Evolutionary conservation across 257 asterid genomes (phyloP), one percentile per base, ranked within the genome.

Genomic region (Solanum megistacrolobum): DNA sequence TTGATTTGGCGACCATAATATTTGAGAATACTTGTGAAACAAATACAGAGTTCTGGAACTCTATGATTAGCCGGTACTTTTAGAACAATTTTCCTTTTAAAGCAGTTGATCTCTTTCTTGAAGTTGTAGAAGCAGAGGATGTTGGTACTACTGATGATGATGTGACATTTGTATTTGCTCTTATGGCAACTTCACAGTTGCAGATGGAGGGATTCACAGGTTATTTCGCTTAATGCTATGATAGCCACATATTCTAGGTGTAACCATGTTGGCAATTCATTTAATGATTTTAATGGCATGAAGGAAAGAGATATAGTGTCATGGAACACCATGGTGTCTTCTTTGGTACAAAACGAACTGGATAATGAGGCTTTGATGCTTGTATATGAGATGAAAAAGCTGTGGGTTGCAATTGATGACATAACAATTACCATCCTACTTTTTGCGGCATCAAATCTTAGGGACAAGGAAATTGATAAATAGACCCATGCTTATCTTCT

Each of bases 391-490:
- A 95, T 94, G 98, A 96, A 93, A 84, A 91, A 90, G 76, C 87
- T 87, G 58, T 95, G 95, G 23, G 89, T 92, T 90, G n/a, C 87
- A 9, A 38, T 92, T 81, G 98, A 91, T 34, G 92, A 88, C 36
- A 95, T 93, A 73, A 93, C 98, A n/a, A 85, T 94, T 75, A 90
- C 98, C 43, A 93, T 95, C 87, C 73, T 95, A n/a, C 94, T 95
- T 84, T 94, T 96, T 14, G 94, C 94, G n/a, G 92, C 96, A 60
- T 94, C 98, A 72, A 94, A 95, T 90, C 93, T 43, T 39, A 90
- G 98, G 86, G 91, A 93, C 79, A 88, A 23, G 88, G 90, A 87
- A 83, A 87, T 93, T 6, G 98, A 96, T 27, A 92, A 90, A 88
- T 94, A 93, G 90, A 90, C 93, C 23, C 98, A 95, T 90, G 95